phyloP scores from a whole-genome alignment of 2,329 filamentous ascomycete genomes.

The Aspergillus sp. region DNA sequence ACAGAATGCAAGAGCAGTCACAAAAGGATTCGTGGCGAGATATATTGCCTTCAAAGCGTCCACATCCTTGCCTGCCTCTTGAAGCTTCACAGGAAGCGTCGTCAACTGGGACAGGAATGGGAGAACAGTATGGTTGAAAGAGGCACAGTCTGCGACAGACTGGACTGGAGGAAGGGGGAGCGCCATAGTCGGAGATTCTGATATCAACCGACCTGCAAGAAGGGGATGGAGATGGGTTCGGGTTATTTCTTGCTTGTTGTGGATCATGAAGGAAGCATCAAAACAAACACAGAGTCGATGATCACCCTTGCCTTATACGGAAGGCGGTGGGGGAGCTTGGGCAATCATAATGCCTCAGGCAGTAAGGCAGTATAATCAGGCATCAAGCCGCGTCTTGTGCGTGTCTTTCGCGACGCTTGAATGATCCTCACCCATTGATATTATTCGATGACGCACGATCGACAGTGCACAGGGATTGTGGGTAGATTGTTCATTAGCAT shows the following conservation, averaged over 20 bases:
- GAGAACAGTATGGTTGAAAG: constrained; percentile 68
- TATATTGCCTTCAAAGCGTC: constrained; percentile 68
- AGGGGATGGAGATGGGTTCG: no score
- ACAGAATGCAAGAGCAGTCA: constrained; percentile 68
- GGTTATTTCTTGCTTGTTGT: no score
- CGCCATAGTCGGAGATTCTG: constrained; percentile 45
- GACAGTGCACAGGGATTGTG: no score
- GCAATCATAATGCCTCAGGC: constrained; percentile 1
- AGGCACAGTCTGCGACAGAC: constrained; percentile 67
- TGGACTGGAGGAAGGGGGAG: constrained; percentile 62
- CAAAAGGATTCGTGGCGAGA: constrained; percentile 76
- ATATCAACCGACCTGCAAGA: no score
- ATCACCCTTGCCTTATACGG: constrained; percentile 4
- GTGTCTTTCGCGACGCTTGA: no score
- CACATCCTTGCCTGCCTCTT: constrained; percentile 56
- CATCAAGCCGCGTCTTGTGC: not conserved
- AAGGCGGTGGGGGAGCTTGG: not conserved
- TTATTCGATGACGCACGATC: no score
- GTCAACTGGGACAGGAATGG: constrained; percentile 69
- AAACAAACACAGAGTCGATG: not conserved
- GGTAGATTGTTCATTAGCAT: no score
- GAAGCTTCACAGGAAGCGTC: constrained; percentile 62
- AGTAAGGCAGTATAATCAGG: not conserved
- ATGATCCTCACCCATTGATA: no score
- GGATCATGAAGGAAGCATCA: no score